Base-by-base conservation (phyloP, 192 early-diverging fungal species). In the Lunasporangiospora selenospora region DNA sequence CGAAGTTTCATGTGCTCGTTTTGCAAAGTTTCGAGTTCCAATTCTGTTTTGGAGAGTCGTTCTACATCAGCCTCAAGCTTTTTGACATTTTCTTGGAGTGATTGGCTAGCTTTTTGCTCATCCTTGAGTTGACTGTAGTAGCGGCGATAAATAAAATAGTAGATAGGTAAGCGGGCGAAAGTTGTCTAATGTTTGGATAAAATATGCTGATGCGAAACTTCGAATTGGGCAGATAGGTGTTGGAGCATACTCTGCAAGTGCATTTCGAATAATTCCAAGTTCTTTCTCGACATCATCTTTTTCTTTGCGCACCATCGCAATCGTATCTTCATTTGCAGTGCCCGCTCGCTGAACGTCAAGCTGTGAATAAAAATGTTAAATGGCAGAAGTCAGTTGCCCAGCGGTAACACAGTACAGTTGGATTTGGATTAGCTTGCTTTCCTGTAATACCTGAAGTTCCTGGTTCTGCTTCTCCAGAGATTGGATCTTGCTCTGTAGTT, bases 381-480 rank as follows among this genome's bases (percentile, higher is more conserved):
- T 37, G 19, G 29, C n/a, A n/a, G n/a, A n/a, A n/a, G n/a, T n/a
- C n/a, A n/a, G n/a, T n/a, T 55, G 4, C 18, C 21, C 16, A 19
- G 4, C 19, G 13, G 46, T 30, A 24, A 13, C 9, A 39, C 19
- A 18, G 43, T 56, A 41, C n/a, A 40, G 39, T 40, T n/a, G 39
- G 39, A 40, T 45, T 15, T 33, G 34, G 15, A 23, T 26, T 31
- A 44, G 10, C 26, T 40, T 0, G 15, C 24, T 10, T 56, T 29
- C 11, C 34, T 59, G 13, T 1, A 23, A 1, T 63, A 80, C 78
- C 78, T 85, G 76, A 38, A 81, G 32, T 16, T 83, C 81, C 48
- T 76, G 67, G 6, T 65, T 71, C 11, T 76, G 75, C 33, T 77
- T 81, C 57, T 87, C 83, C 18, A 84, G 55, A 0, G 79, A 57